Evolutionary conservation across 148 eudicot genomes (phyloP).

Genomic region (Dianthus caryophyllus): DNA sequence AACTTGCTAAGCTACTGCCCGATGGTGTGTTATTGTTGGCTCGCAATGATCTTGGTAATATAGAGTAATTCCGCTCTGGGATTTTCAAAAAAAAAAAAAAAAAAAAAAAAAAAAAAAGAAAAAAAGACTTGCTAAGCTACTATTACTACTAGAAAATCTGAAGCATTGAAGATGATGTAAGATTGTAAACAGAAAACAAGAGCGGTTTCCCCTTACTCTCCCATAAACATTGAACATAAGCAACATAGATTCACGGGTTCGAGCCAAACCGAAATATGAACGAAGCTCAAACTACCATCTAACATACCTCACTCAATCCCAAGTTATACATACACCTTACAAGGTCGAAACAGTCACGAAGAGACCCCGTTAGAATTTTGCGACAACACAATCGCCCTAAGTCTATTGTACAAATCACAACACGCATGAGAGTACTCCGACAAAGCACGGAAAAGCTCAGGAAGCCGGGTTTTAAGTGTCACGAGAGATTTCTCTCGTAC

Average conservation of each 20-base stretch:
- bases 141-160: too few species aligned
- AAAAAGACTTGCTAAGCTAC: too few species aligned
- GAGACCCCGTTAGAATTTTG: conserved; percentile 36
- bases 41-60: too few species aligned
- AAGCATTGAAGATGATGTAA: too few species aligned
- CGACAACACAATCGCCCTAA: conserved; percentile 46
- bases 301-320: conserved; percentile 8
- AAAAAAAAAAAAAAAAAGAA: too few species aligned
- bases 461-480: conserved; percentile 61
- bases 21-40: too few species aligned
- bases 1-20: too few species aligned
- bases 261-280: conserved; percentile 1
- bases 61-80: too few species aligned
- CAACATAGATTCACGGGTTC: not conserved
- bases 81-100: too few species aligned
- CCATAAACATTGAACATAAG: not conserved
- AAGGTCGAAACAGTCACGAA: conserved; percentile 19
- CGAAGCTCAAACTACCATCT: not conserved
- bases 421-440: conserved; percentile 65
- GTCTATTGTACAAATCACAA: conserved; percentile 44
- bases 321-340: conserved; percentile 9
- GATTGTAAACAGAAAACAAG: too few species aligned
- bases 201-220: too few species aligned
- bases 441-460: conserved; percentile 77
- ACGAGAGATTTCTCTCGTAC: conserved; percentile 90